These are phyloP conservation scores for Naganishia antarctica DNA, from an alignment of 768 basidiomycete species.

Conservation along the genomic window DNA sequence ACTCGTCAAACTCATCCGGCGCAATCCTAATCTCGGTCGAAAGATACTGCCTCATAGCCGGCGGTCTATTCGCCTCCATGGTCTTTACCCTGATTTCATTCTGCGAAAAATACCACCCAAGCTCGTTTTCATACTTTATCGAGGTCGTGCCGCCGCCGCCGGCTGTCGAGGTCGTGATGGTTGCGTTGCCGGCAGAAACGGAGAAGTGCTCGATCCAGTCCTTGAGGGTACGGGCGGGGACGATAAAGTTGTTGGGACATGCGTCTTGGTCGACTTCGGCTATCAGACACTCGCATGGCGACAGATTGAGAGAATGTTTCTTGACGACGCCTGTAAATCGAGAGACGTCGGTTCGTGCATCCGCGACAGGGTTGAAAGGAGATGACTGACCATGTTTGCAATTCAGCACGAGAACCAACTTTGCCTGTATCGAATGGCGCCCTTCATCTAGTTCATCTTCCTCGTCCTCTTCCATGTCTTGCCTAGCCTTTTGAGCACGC, in stretches of 20 bases:
- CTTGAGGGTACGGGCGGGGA: conserved; percentile 39
- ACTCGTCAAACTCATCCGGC: conserved; percentile 42
- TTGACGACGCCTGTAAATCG: conserved; percentile 42
- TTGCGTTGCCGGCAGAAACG: conserved; percentile 18
- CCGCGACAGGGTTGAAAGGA: neutral
- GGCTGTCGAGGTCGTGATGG: neutral
- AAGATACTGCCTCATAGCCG: conserved; percentile 24
- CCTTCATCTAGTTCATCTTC: conserved; percentile 34
- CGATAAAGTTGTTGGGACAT: conserved; percentile 38
- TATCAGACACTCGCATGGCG: conserved; percentile 38
- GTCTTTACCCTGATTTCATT: conserved; percentile 43
- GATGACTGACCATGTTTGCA: conserved; percentile 45
- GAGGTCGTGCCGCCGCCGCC: conserved; percentile 10
- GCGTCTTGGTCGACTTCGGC: conserved; percentile 43
- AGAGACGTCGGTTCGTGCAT: neutral
- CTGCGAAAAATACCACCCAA: conserved; percentile 46
- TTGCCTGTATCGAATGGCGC: conserved; percentile 31
- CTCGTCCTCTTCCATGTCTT: conserved; percentile 18
- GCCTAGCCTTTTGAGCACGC: neutral
- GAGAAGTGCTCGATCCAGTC: conserved; percentile 48
- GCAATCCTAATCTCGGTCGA: conserved; percentile 44
- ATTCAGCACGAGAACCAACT: conserved; percentile 41
- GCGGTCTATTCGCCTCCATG: conserved; percentile 38
- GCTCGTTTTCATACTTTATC: conserved; percentile 35
- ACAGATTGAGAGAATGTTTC: conserved; percentile 45